These are phyloP conservation scores for Scedosporium aurantiacum DNA, from an alignment of 2,329 filamentous ascomycete species.

Conservation along the genomic window DNA sequence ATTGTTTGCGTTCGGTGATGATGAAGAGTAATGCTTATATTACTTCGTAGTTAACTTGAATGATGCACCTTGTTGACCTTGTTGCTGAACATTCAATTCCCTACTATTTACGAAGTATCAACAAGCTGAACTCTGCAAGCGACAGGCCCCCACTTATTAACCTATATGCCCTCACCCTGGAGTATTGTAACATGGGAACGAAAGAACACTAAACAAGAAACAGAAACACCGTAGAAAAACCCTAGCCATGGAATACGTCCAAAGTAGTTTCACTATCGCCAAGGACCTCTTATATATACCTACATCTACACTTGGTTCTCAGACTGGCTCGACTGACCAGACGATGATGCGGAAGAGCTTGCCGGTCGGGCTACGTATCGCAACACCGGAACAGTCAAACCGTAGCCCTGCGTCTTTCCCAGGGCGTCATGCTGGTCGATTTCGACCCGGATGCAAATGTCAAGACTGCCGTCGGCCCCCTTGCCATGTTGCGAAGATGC, in stretches of 20 bases:
- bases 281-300: neutral
- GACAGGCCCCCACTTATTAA: neutral
- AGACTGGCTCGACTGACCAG: neutral
- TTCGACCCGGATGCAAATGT: conserved; percentile 80
- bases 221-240: neutral
- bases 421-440: conserved; percentile 71
- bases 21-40: too few relatives aligned
- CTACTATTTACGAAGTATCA: too few relatives aligned
- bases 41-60: too few relatives aligned
- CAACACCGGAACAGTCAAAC: conserved; percentile 72
- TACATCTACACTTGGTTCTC: neutral
- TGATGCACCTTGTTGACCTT: too few relatives aligned
- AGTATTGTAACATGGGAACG: neutral
- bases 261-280: neutral
- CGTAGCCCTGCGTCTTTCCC: conserved; percentile 73
- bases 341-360: neutral
- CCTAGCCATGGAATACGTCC: neutral
- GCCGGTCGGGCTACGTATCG: conserved; percentile 17
- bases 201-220: neutral
- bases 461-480: conserved; percentile 51
- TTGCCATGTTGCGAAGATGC: conserved; percentile 48
- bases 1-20: too few relatives aligned
- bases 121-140: neutral
- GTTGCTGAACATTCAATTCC: too few relatives aligned
- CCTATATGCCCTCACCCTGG: neutral